phyloP scores from a whole-genome alignment of 208 protist species.

The Trypanosoma cruzi region DNA sequence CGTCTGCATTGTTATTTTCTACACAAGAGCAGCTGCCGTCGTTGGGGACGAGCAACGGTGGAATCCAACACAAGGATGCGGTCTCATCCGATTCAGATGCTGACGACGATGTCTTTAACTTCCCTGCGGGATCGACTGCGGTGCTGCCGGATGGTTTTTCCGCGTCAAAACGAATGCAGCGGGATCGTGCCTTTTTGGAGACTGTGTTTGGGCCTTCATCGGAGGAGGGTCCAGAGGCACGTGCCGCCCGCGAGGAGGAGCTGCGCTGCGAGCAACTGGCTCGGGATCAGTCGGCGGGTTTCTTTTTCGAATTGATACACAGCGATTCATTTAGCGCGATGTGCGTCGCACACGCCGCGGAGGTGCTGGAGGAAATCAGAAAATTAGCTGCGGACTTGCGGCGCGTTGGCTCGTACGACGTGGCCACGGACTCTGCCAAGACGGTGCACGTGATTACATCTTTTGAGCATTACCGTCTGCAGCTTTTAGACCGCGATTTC shows the following conservation, averaged over 20 bases:
- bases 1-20: conserved; percentile 11
- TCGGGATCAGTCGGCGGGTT: conserved; percentile 50
- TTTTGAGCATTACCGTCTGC: conserved; percentile 59
- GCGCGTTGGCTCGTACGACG: conserved; percentile 54
- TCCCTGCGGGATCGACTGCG: conserved; percentile 40
- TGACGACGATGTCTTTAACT: conserved; percentile 48
- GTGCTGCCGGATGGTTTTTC: conserved; percentile 15
- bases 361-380: conserved; percentile 36
- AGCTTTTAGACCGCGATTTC: conserved; percentile 60
- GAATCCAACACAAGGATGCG: neutral
- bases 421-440: conserved; percentile 48
- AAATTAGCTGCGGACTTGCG: conserved; percentile 39
- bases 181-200: conserved; percentile 3
- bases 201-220: conserved; percentile 22
- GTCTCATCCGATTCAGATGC: conserved; percentile 1
- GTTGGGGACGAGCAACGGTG: neutral
- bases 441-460: conserved; percentile 56
- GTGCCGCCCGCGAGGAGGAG: conserved; percentile 40
- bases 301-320: conserved; percentile 65
- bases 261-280: conserved; percentile 41
- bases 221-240: conserved; percentile 9
- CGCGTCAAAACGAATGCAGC: neutral
- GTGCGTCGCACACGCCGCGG: conserved; percentile 49
- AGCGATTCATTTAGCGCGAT: conserved; percentile 72
- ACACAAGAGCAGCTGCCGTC: conserved; percentile 2